Evolutionary conservation across 1,284 basidiomycete genomes (phyloP), one percentile per base, ranked within the genome.

Genomic region (Cryptococcus depauperatus): DNA sequence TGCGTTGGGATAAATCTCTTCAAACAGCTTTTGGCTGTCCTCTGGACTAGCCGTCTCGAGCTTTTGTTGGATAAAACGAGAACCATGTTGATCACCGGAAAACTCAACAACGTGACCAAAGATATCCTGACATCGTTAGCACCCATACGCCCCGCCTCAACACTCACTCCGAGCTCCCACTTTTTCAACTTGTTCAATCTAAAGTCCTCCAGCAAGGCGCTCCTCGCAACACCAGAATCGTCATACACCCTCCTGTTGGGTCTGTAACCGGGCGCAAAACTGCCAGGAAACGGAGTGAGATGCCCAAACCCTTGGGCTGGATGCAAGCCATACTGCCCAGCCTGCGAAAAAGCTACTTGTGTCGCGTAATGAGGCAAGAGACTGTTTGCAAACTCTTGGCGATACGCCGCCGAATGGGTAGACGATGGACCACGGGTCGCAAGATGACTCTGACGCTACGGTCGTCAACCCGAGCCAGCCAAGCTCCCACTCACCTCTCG

Each of bases 81-180:
- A 89, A 22, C 91, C 85, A 61, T 92, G 86, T 67, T 97, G 93
- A 69, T 98, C 95, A 27, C 81, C 80, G 54, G 87, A 85, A 68
- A 98, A 97, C 66, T 97, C 95, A 43, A 88, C 84, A 41, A 96
- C 73, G 69, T 85, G 79, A 13, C 88, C 89, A 43, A 77, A 77
- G 58, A 98, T 84, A 60, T 95, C 90, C 66, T 66, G 48, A 39
- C 25, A 43, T 14, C 19, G 23, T 37, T 30, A 13, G 13, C 14
- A 32, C 19, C 14, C 13, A 35, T 21, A 11, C 7, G 25, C 35
- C 4, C 28, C 21, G 26, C 3, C 13, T 8, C 5, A 11, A 14
- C 16, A 58, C 73, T 54, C 58, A 91, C 90, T 66, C 76, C 73
- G 10, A 93, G 73, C 53, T 85, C 82, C 87, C 88, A 92, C 56